phyloP scores from a whole-genome alignment of 139 green algal species.

The Chlamydomonas schloesseri region DNA sequence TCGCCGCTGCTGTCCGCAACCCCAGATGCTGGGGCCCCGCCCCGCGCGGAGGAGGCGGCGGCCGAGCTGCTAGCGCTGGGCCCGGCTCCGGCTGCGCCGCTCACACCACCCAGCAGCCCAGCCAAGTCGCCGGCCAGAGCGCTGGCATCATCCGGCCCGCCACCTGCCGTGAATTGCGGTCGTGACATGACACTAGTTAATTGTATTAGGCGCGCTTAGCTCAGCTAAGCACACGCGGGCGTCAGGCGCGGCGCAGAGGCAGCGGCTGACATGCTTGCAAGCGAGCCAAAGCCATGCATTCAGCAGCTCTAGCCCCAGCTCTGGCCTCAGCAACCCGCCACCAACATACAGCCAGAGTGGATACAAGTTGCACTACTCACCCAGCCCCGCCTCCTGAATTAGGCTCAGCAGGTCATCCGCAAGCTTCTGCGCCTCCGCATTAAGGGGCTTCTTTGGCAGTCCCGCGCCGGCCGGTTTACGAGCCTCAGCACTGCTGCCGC shows the following conservation, averaged over 20 bases:
- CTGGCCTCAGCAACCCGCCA: too few relatives aligned
- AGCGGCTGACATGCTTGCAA: too few relatives aligned
- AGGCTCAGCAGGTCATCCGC: slow-evolving; percentile 63
- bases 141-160: not conserved
- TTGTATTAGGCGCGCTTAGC: too few relatives aligned
- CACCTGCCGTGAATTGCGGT: slow-evolving; percentile 5
- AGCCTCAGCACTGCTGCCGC: not conserved
- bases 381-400: slow-evolving; percentile 30
- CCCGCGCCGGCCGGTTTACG: not conserved
- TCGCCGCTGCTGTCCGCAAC: not conserved
- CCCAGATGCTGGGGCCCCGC: not conserved
- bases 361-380: slow-evolving; percentile 11
- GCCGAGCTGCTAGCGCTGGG: too few relatives aligned
- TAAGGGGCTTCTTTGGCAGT: slow-evolving; percentile 20
- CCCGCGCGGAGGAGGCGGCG: not conserved
- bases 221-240: too few relatives aligned
- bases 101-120: not conserved
- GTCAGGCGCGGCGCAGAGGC: too few relatives aligned
- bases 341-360: too few relatives aligned
- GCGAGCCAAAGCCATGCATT: too few relatives aligned
- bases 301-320: too few relatives aligned
- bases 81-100: not conserved
- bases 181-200: too few relatives aligned
- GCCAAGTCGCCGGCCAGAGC: not conserved
- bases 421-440: slow-evolving; percentile 51